Conservation (phyloP, 176 grass and related monocot genomes). For the Miscanthus lutarioriparius region DNA sequence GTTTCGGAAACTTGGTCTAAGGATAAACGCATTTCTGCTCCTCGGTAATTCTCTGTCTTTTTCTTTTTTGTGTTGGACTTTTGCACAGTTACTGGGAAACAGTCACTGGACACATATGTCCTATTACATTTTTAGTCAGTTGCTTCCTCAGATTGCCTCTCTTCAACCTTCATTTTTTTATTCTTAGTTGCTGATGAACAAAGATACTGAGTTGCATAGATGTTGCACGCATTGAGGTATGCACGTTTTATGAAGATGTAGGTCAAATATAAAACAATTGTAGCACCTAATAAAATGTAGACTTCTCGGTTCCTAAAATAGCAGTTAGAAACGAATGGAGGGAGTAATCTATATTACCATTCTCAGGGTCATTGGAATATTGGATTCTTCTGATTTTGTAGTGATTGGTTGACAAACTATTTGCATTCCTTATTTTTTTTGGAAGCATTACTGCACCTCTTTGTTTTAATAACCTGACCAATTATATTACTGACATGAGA, state of each 20-base stretch:
- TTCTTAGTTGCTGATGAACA: not conserved
- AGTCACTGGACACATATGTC: not conserved
- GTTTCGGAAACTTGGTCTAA: slow-evolving; percentile 90
- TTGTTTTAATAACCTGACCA: slow-evolving; percentile 31
- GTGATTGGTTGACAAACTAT: not conserved
- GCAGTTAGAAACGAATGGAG: not conserved
- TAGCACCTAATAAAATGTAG: not conserved
- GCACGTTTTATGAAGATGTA: not conserved
- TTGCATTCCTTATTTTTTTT: not conserved
- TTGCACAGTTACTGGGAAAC: not conserved
- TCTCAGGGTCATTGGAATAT: not conserved
- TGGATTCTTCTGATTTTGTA: slow-evolving; percentile 10
- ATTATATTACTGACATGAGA: not conserved
- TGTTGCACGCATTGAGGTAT: not conserved
- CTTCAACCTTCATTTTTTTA: not conserved
- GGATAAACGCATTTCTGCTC: slow-evolving; percentile 91
- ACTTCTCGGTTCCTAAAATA: not conserved
- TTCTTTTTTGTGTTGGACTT: not conserved
- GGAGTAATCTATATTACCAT: slow-evolving; percentile 6
- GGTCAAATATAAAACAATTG: not conserved
- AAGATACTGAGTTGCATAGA: not conserved
- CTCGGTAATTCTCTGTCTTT: slow-evolving; percentile 51
- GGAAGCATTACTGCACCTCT: slow-evolving; percentile 6
- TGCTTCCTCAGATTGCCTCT: not conserved
- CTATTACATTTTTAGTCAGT: not conserved